Conservation (phyloP, 768 basidiomycete species). For the Dendrothele bispora region DNA sequence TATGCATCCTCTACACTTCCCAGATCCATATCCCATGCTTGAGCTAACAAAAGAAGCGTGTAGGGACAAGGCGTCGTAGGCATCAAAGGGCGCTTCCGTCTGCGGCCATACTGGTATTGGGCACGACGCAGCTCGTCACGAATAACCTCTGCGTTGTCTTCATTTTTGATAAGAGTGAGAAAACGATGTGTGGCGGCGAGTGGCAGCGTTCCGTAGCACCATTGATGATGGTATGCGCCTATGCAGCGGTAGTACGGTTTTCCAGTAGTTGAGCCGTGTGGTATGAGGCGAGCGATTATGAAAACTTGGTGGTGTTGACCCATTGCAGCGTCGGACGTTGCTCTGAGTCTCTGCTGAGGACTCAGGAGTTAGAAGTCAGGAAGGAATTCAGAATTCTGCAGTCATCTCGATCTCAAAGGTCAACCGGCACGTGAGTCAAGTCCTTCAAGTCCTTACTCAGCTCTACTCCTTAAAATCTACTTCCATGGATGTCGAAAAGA, state of each 20-base stretch:
- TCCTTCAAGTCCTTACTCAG: too few species aligned
- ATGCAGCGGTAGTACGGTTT: constrained; percentile 37
- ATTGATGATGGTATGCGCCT: constrained; percentile 39
- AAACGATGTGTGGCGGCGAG: constrained; percentile 30
- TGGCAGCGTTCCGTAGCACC: constrained; percentile 36
- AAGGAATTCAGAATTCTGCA: too few species aligned
- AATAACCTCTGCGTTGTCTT: constrained; percentile 35
- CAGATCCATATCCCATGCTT: constrained; percentile 29
- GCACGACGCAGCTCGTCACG: constrained; percentile 31
- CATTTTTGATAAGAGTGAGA: constrained; percentile 31
- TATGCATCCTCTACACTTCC: constrained; percentile 20
- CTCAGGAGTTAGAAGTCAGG: too few species aligned
- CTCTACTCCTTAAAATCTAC: too few species aligned
- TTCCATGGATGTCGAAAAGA: background rate
- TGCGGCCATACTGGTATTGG: constrained; percentile 27
- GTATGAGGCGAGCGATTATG: constrained; percentile 33
- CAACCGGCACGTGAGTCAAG: too few species aligned
- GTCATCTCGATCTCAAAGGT: too few species aligned
- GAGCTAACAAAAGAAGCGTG: constrained; percentile 26
- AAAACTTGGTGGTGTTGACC: constrained; percentile 42
- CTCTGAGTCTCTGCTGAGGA: too few species aligned
- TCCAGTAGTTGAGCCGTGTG: constrained; percentile 15
- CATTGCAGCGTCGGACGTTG: too few species aligned
- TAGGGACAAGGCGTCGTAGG: constrained; percentile 32
- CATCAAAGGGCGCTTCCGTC: constrained; percentile 11